phyloP scores from a whole-genome alignment of 2,329 filamentous ascomycete genomes.

The Aspergillus tanneri region DNA sequence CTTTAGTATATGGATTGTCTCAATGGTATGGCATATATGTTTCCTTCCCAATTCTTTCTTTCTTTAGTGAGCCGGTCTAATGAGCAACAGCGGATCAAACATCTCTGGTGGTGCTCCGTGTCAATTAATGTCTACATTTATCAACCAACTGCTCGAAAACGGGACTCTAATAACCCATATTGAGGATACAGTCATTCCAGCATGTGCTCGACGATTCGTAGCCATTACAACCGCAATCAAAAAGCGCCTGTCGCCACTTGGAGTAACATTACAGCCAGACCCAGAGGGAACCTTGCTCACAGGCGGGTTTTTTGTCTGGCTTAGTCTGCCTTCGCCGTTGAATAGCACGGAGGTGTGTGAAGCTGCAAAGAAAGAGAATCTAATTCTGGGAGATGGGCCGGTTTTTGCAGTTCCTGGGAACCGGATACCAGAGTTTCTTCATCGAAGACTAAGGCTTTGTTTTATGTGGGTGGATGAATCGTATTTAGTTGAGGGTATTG shows the following conservation, averaged over 20 bases:
- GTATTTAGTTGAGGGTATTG: background rate
- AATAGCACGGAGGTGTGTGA: slow-evolving; percentile 8
- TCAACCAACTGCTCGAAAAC: slow-evolving; percentile 52
- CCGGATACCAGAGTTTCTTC: slow-evolving; percentile 37
- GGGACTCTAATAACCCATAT: slow-evolving; percentile 55
- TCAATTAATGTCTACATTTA: slow-evolving; percentile 56
- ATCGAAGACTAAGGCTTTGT: background rate
- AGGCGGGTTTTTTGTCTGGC: slow-evolving; percentile 20
- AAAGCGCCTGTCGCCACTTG: slow-evolving; percentile 12
- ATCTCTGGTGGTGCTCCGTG: slow-evolving; percentile 57
- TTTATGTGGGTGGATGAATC: background rate
- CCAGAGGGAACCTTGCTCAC: background rate
- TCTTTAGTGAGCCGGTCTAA: slow-evolving; percentile 9
- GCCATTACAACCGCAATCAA: slow-evolving; percentile 10
- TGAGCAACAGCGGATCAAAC: slow-evolving; percentile 24
- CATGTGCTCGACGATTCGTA: slow-evolving; percentile 10
- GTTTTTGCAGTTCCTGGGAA: slow-evolving; percentile 51
- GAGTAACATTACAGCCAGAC: slow-evolving; percentile 13
- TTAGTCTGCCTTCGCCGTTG: slow-evolving; percentile 13
- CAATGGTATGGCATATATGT: slow-evolving; percentile 53
- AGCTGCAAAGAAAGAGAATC: slow-evolving; percentile 8
- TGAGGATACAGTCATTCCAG: slow-evolving; percentile 39
- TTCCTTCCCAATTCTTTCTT: no score
- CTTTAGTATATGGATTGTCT: slow-evolving; percentile 55
- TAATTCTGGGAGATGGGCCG: slow-evolving; percentile 11